Evolutionary conservation across 2,329 filamentous ascomycete genomes (phyloP), one percentile per base, ranked within the genome.

Genomic region (Anthostomella pinea): DNA sequence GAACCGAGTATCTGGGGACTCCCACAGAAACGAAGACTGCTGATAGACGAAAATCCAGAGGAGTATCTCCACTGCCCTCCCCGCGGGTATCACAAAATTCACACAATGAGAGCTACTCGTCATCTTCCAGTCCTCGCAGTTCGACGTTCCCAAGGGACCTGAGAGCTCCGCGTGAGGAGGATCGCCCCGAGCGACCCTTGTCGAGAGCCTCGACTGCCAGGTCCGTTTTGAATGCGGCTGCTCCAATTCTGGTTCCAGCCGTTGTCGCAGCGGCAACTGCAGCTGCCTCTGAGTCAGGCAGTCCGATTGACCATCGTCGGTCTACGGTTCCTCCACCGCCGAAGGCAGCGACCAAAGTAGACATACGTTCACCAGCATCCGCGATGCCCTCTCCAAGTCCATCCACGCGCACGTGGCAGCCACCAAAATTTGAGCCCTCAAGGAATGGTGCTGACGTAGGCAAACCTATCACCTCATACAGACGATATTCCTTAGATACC

Each of bases 401-500:
- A 14, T 41, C 54, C 6, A 49, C 54, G 13, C 57, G 60, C 16
- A 50, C 61, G 16, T 77, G 73, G 69, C 67, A 72, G 23, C 68
- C 70, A 3, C 56, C 63, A 4, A 53, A 61, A 4, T 73, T 74
- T 34, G 65, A 72, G 26, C 70, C 67, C 30, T 46, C 39, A 30
- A 34, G 28, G 26, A 40, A 30, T 26, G 34, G 25, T 18, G 53
- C 37, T 51, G 60, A 33, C 6, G 66, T 69, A n/a, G 65, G 68
- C n/a, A 60, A 63, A 24, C 60, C 65, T 5, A 54, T 71, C 15
- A 65, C 68, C 3, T 64, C 69, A 2, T 78, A 71, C 48, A 65
- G 75, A 26, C 69, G 73, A 5, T 77, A 73, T 49, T 75, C 75
- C 1, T 73, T 83, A 41, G 71, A 77, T 18, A 58, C 69, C 8